Conservation (phyloP, 169 alveolate species). For the Plasmodium coatneyi region DNA sequence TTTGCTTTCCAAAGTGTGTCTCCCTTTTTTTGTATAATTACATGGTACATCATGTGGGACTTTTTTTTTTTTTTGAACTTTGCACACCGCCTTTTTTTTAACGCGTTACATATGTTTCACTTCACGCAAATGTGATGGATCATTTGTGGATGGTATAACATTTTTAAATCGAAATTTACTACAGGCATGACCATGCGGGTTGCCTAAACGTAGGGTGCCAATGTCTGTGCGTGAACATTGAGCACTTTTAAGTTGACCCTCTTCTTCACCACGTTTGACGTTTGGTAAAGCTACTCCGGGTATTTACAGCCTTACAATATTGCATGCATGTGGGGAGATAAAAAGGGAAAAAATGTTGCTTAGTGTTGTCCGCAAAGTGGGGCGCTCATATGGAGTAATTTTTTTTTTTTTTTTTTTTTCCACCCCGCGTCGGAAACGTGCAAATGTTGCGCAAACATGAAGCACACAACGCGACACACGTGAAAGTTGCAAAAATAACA, state of each 20-base stretch:
- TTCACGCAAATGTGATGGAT: neutral
- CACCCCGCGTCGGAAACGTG: neutral
- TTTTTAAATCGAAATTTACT: neutral
- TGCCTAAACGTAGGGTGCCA: neutral
- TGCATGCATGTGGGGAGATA: neutral
- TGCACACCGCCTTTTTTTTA: neutral
- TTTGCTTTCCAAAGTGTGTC: neutral
- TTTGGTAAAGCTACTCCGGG: neutral
- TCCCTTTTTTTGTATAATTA: neutral
- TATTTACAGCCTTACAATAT: neutral
- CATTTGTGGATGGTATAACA: neutral
- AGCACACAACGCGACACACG: neutral
- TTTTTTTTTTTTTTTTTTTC: neutral
- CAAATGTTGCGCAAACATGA: neutral
- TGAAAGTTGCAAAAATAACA: neutral
- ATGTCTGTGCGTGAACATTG: neutral
- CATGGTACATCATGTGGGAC: neutral
- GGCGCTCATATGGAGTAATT: neutral
- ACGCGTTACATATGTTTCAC: neutral
- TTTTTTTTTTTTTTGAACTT: neutral
- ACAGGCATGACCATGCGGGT: neutral
- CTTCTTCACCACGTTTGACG: neutral
- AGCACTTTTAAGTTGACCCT: neutral
- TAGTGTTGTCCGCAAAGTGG: neutral
- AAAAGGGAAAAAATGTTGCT: neutral